A percentile compares a stretch with the other conserved stretches of the same genome.
These are phyloP conservation scores for Fusarium keratoplasticum DNA, from an alignment of 2,329 filamentous ascomycete species.

Conservation along the genomic window DNA sequence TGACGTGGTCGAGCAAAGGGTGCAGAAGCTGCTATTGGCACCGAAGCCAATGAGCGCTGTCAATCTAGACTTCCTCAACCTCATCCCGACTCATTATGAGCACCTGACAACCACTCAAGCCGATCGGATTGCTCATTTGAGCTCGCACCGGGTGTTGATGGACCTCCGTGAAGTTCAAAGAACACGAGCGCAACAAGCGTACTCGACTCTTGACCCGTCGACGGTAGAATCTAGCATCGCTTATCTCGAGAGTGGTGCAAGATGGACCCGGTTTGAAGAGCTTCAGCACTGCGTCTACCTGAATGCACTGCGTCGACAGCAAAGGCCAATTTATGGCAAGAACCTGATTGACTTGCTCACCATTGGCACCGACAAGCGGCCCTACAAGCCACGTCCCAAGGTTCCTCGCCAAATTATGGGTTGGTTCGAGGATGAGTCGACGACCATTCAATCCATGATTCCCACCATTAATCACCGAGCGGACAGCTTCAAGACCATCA, in stretches of 20 bases:
- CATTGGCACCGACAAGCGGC: conserved; percentile 69
- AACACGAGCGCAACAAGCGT: conserved; percentile 66
- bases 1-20: conserved; percentile 75
- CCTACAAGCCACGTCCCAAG: conserved; percentile 69
- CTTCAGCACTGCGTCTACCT: conserved; percentile 84
- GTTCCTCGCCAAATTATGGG: conserved; percentile 73
- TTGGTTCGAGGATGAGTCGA: conserved; percentile 81
- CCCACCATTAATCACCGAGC: conserved; percentile 80
- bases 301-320: conserved; percentile 83
- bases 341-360: conserved; percentile 81
- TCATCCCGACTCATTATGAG: conserved; percentile 80
- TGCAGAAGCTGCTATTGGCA: conserved; percentile 75
- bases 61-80: conserved; percentile 81
- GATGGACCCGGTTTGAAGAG: conserved; percentile 79
- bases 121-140: conserved; percentile 72
- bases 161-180: conserved; percentile 79
- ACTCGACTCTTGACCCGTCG: conserved; percentile 70
- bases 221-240: conserved; percentile 76
- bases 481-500: conserved; percentile 75
- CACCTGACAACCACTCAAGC: conserved; percentile 66
- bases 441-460: conserved; percentile 73
- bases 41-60: conserved; percentile 72
- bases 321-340: conserved; percentile 83
- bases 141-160: conserved; percentile 76
- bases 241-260: conserved; percentile 77